Evolutionary conservation across 106 monocot species (phyloP).

Genomic region (Allium fistulosum): DNA sequence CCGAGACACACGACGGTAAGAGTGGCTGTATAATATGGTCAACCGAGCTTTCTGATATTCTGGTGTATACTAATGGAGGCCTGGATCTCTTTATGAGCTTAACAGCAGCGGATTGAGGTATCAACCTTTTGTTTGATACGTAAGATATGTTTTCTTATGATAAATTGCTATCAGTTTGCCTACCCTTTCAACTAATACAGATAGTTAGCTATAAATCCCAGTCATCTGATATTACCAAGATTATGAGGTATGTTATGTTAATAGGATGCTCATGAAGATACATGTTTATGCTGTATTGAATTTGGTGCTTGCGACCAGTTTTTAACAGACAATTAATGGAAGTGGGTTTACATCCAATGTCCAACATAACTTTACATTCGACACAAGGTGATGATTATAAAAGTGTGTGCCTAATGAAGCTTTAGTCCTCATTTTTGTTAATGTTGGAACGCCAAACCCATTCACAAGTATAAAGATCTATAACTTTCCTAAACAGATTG

Average conservation of each 20-base stretch:
- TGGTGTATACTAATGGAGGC: slow-evolving; percentile 5
- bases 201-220: no score
- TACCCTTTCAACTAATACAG: background rate
- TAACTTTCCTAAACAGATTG: no score
- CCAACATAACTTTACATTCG: no score
- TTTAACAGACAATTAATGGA: background rate
- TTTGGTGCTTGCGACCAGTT: background rate
- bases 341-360: background rate
- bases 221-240: background rate
- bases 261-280: no score
- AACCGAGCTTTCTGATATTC: slow-evolving; percentile 19
- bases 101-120: slow-evolving; percentile 28
- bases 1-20: background rate
- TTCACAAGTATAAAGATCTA: no score
- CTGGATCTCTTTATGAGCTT: slow-evolving; percentile 24
- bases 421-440: background rate
- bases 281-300: no score
- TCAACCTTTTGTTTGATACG: background rate
- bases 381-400: no score
- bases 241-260: no score
- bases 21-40: slow-evolving; percentile 36
- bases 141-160: background rate
- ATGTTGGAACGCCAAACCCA: no score
- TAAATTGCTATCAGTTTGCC: background rate
- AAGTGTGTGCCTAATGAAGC: no score